A percentile compares a stretch with the other conserved stretches of the same genome.
These are phyloP conservation scores for Lepidium sativum DNA, from an alignment of 345 rosid genomes.

Conservation along the genomic window DNA sequence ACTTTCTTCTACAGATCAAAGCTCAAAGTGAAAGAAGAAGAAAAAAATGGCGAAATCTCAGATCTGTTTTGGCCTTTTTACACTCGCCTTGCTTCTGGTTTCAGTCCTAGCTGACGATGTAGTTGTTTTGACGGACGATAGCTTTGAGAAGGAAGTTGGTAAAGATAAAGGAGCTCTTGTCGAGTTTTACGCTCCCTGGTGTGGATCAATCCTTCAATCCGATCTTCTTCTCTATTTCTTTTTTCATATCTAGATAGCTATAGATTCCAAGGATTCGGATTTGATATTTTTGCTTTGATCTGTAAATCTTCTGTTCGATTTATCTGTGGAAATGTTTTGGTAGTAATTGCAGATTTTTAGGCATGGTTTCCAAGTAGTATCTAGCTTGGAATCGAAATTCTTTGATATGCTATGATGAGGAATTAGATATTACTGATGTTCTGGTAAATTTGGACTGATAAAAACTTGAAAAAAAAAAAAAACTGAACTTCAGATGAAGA, in stretches of 20 bases:
- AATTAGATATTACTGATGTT: background rate
- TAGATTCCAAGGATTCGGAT: background rate
- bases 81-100: conserved; percentile 39
- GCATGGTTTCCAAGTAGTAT: background rate
- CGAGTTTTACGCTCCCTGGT: conserved; percentile 99
- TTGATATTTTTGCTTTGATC: background rate
- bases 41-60: conserved; percentile 44
- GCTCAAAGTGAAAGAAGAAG: background rate
- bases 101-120: conserved; percentile 79
- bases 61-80: conserved; percentile 57
- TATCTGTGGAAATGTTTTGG: background rate
- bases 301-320: background rate
- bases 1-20: background rate
- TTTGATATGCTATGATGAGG: background rate
- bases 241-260: background rate
- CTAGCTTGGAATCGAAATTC: background rate
- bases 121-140: conserved; percentile 74
- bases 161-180: conserved; percentile 87
- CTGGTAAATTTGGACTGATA: background rate
- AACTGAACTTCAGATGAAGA: background rate
- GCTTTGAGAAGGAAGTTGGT: conserved; percentile 93
- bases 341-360: background rate
- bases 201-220: conserved; percentile 3
- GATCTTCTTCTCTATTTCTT: background rate
- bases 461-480: background rate